phyloP scores from a whole-genome alignment of 257 asterid genomes.

The Craterostigma plantagineum region DNA sequence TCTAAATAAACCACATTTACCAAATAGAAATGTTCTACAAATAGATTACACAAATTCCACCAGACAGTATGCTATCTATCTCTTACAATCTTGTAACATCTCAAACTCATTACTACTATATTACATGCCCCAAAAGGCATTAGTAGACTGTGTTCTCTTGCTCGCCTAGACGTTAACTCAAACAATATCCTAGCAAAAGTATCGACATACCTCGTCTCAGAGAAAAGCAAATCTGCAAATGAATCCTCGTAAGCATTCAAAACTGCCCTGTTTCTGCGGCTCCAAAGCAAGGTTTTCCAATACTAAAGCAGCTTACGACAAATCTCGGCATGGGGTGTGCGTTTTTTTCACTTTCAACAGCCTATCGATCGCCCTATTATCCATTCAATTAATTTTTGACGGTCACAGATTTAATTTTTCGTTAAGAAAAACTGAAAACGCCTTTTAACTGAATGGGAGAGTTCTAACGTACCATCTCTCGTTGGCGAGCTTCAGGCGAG shows the following conservation, averaged over 20 bases:
- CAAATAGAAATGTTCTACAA: too few relatives aligned
- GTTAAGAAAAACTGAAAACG: constrained; percentile 4
- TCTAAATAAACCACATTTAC: too few relatives aligned
- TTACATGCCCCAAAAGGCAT: constrained; percentile 97
- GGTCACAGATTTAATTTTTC: too few relatives aligned
- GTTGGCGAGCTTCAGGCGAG: constrained; percentile 82
- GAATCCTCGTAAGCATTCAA: constrained; percentile 67
- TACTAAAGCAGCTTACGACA: constrained; percentile 80
- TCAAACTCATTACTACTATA: background rate
- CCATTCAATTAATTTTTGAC: too few relatives aligned
- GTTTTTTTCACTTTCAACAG: constrained; percentile 58
- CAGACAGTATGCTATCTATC: too few relatives aligned
- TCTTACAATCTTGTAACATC: too few relatives aligned
- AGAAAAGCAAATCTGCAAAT: constrained; percentile 82
- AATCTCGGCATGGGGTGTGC: constrained; percentile 88
- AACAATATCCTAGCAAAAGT: constrained; percentile 72
- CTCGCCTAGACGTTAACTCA: constrained; percentile 66
- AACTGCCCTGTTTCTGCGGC: constrained; percentile 82
- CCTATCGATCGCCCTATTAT: constrained; percentile 76
- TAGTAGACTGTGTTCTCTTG: constrained; percentile 55
- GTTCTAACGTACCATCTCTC: constrained; percentile 80
- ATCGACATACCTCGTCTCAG: constrained; percentile 63
- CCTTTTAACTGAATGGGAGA: constrained; percentile 5
- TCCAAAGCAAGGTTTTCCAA: constrained; percentile 83
- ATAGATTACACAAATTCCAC: too few relatives aligned